These are phyloP conservation scores for Pilobolus umbonatus DNA, from an alignment of 192 early-diverging fungal species.

Conservation along the genomic window DNA sequence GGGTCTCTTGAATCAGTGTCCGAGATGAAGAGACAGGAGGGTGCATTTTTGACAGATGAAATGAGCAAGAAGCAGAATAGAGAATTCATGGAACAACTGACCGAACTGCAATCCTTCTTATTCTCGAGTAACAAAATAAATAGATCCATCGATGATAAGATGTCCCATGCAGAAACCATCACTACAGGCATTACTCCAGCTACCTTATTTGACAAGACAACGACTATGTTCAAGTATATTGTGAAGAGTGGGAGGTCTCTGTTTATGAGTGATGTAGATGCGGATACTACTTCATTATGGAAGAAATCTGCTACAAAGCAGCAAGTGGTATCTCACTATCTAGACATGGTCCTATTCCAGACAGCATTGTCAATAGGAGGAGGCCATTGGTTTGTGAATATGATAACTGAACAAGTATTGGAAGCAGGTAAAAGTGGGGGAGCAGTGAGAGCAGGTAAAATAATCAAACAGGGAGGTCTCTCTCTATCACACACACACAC, in stretches of 20 bases:
- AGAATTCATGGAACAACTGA: neutral
- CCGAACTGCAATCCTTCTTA: neutral
- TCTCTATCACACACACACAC: no score
- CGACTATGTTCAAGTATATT: slow-evolving; percentile 33
- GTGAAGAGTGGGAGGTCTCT: slow-evolving; percentile 35
- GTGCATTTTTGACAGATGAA: slow-evolving; percentile 1
- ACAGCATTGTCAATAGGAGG: slow-evolving; percentile 35
- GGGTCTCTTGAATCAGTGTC: slow-evolving; percentile 7
- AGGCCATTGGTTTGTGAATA: slow-evolving; percentile 24
- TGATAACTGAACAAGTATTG: slow-evolving; percentile 34
- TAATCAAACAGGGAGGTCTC: no score
- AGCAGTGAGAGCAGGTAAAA: slow-evolving; percentile 36
- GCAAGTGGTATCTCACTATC: slow-evolving; percentile 26
- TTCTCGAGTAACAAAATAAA: neutral
- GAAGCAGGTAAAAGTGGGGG: slow-evolving; percentile 36
- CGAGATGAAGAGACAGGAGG: slow-evolving; percentile 8
- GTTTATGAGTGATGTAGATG: slow-evolving; percentile 37
- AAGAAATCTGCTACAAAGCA: slow-evolving; percentile 9
- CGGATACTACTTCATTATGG: slow-evolving; percentile 20
- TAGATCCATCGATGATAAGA: neutral
- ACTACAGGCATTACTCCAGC: slow-evolving; percentile 8
- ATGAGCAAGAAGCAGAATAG: neutral
- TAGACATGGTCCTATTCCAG: slow-evolving; percentile 34
- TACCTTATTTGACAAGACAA: slow-evolving; percentile 25
- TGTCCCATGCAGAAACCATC: slow-evolving; percentile 7